phyloP scores from a whole-genome alignment of 208 protist genomes.

The Acanthamoeba culbertsoni region DNA sequence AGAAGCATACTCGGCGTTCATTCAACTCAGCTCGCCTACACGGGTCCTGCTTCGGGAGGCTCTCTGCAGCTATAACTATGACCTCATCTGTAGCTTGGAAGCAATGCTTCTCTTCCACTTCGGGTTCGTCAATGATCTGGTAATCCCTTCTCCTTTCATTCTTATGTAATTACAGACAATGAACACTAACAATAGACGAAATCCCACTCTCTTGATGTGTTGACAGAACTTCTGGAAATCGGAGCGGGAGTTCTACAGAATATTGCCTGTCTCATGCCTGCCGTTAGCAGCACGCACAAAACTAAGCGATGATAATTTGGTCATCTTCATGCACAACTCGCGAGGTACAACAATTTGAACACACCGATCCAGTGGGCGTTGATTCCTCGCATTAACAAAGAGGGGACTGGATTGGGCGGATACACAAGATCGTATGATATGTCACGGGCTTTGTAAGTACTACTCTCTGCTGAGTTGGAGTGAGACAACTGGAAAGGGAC shows the following conservation, averaged over 20 bases:
- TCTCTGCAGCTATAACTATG: neutral
- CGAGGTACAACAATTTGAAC: neutral
- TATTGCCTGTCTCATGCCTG: neutral
- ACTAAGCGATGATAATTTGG: neutral
- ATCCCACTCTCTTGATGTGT: neutral
- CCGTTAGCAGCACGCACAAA: neutral
- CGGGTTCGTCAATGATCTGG: neutral
- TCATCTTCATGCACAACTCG: neutral
- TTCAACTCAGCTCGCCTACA: neutral
- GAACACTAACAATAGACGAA: neutral
- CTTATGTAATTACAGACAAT: neutral
- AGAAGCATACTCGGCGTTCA: neutral
- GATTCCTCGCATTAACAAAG: neutral
- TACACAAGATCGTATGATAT: neutral
- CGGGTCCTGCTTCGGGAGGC: neutral
- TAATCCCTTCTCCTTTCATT: neutral
- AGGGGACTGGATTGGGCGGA: neutral
- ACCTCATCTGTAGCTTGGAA: neutral
- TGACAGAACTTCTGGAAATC: neutral
- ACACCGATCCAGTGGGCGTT: neutral
- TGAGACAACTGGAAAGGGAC: neutral
- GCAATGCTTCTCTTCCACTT: neutral
- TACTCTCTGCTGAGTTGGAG: constrained; percentile 25
- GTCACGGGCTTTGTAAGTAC: neutral
- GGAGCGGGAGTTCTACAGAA: neutral